Percentiles rank a stretch among this genome's conserved stretches.
Conservation (phyloP, 805 yeast species). For the Monosporozyma solicola region DNA sequence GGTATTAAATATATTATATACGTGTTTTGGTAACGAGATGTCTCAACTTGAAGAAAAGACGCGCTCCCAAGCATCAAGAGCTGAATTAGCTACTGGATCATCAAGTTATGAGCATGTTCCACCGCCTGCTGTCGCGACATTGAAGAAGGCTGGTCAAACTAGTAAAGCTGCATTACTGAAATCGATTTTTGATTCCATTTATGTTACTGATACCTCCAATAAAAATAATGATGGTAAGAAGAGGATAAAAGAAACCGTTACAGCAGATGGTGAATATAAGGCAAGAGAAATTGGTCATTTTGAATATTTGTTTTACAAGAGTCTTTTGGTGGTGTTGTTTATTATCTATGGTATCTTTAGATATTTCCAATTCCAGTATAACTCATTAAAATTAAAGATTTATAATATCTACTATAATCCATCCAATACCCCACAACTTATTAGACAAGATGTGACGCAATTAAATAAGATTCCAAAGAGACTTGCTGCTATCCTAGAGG, state of each 20-base stretch:
- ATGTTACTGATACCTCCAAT: conserved; percentile 6
- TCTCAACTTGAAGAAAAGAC: conserved; percentile 1
- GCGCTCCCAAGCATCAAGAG: conserved; percentile 1
- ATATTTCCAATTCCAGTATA: conserved; percentile 41
- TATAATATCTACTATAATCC: conserved; percentile 58
- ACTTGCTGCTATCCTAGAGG: conserved; percentile 64
- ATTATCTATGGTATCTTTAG: conserved; percentile 49
- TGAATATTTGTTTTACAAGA: conserved; percentile 34
- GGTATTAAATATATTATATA: not conserved
- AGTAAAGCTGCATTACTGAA: conserved; percentile 13
- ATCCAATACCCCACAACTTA: conserved; percentile 71
- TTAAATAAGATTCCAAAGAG: conserved; percentile 70
- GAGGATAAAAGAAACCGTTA: not conserved
- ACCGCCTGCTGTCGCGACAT: conserved; percentile 16
- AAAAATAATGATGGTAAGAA: not conserved
- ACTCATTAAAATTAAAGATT: conserved; percentile 47
- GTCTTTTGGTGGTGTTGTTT: conserved; percentile 43
- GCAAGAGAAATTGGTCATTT: conserved; percentile 12
- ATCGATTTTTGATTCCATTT: conserved; percentile 14
- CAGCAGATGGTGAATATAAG: conserved; percentile 10
- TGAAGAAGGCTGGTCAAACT: conserved; percentile 9
- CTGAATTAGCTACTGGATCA: not conserved
- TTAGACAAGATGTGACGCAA: conserved; percentile 70
- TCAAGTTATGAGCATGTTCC: conserved; percentile 9
- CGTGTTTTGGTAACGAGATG: not conserved